phyloP scores from a whole-genome alignment of 192 early-diverging fungal genomes.

The Podila epicladia region DNA sequence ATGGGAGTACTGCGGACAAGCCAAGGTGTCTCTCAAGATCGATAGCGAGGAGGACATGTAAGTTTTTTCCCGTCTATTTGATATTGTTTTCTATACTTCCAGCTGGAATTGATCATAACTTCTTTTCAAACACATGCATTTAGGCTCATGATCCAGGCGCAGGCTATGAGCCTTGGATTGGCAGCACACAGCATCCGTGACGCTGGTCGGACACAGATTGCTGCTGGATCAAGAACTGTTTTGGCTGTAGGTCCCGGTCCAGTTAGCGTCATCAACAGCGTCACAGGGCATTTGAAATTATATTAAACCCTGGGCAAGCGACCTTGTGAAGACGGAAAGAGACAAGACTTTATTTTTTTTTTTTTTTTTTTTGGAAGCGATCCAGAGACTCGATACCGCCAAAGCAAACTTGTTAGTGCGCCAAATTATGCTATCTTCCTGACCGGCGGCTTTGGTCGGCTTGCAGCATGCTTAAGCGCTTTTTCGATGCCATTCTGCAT shows the following conservation, averaged over 20 bases:
- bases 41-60: conserved; percentile 81
- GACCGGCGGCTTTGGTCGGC: conserved; percentile 11
- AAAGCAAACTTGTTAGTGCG: background rate
- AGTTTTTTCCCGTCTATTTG: conserved; percentile 17
- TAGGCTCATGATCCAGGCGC: conserved; percentile 71
- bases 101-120: background rate
- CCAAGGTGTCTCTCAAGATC: conserved; percentile 88
- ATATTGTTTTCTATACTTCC: background rate
- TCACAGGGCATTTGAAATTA: conserved; percentile 43
- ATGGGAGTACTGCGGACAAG: conserved; percentile 87
- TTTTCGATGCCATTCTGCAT: conserved; percentile 50
- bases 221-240: conserved; percentile 91
- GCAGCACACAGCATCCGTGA: conserved; percentile 84
- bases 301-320: conserved; percentile 3
- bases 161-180: conserved; percentile 67
- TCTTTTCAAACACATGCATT: conserved; percentile 16
- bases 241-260: conserved; percentile 92
- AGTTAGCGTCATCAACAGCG: conserved; percentile 27
- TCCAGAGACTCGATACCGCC: background rate
- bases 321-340: too few relatives aligned
- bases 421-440: conserved; percentile 8
- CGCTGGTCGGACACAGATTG: conserved; percentile 94
- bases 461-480: conserved; percentile 56
- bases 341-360: too few relatives aligned
- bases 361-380: background rate